Evolutionary conservation across 2,329 filamentous ascomycete genomes (phyloP).

Genomic region (Ceratocystiopsis brevicomis): DNA sequence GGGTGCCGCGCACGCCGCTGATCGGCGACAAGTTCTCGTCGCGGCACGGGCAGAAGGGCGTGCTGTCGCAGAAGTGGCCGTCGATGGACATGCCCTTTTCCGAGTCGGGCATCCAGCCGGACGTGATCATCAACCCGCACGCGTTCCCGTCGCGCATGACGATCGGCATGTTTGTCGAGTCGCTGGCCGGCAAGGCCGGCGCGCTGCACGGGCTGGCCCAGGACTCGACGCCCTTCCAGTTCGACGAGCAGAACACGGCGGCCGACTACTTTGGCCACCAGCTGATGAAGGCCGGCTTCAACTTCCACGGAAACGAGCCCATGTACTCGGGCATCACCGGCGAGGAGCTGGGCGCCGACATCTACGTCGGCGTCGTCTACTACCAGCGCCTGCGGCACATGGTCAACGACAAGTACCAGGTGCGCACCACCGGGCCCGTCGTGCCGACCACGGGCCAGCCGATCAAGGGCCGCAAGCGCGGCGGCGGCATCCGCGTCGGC

Average conservation of each 20-base stretch:
- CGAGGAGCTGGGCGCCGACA: slow-evolving; percentile 81
- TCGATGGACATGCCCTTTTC: slow-evolving; percentile 88
- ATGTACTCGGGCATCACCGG: slow-evolving; percentile 98
- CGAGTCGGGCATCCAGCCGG: slow-evolving; percentile 88
- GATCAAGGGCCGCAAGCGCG: slow-evolving; percentile 89
- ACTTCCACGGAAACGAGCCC: slow-evolving; percentile 95
- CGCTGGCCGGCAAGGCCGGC: slow-evolving; percentile 83
- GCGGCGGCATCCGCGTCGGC: slow-evolving; percentile 94
- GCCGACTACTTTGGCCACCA: slow-evolving; percentile 93
- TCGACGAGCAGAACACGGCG: slow-evolving; percentile 80
- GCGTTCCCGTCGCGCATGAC: slow-evolving; percentile 99
- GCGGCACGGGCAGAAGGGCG: slow-evolving; percentile 94
- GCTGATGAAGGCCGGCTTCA: slow-evolving; percentile 86
- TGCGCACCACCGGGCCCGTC: slow-evolving; percentile 84
- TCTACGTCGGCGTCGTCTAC: slow-evolving; percentile 93
- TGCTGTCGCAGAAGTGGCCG: slow-evolving; percentile 90
- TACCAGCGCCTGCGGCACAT: slow-evolving; percentile 97
- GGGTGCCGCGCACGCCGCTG: slow-evolving; percentile 72
- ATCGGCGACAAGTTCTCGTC: slow-evolving; percentile 99
- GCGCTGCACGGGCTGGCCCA: slow-evolving; percentile 90
- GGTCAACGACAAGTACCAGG: slow-evolving; percentile 99
- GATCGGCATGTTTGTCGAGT: slow-evolving; percentile 98
- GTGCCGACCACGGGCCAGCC: slow-evolving; percentile 84
- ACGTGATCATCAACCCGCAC: slow-evolving; percentile 98
- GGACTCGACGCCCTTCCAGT: slow-evolving; percentile 88